Base-by-base conservation (phyloP, 805 yeast genomes). In the Scheffersomyces lignosus region DNA sequence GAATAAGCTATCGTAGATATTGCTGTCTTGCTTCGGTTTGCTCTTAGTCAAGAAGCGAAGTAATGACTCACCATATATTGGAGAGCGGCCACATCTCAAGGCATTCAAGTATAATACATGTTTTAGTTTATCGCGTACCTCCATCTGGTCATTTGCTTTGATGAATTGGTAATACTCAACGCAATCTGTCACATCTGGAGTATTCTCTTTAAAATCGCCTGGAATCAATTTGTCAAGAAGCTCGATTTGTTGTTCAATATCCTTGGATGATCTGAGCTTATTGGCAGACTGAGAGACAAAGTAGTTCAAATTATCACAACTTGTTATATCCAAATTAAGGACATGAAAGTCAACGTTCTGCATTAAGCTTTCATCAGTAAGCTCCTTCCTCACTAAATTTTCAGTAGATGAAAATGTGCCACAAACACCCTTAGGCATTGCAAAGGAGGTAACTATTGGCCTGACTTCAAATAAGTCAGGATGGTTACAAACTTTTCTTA, bases 391-490 rank as follows among this genome's bases (percentile, higher is more conserved):
- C 34, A 60, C 44, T 13, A 37, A 27, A 15, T 22, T 34, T 29
- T 38, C 69, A 22, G 77, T 30, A 58, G 29, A 68, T 41, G 28
- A 65, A 43, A 36, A 87, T 5, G 66, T 56, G 1, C 78, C 63
- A 3, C 75, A 64, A 4, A 86, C 88, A 1, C 88, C 77, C 31
- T 71, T 70, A 2, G 78, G 78, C 70, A 89, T 68, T 0, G 91
- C 85, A 56, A 87, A 82, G 2, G 98, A 90, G 0, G 99, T 93
- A 27, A 87, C 76, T 47, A 93, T 87, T 0, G 98, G 98, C 41
- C 99, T 73, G 5, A 90, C 96, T 58, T 93, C 99, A 64, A 93
- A 95, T 41, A 93, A 65, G 64, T 93, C 97, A 1, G 98, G 98
- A 62, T 91, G 99, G 58, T 91, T 91, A 66, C 99, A 91, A 33